Evolutionary conservation across 306 rosid species (phyloP), one percentile per base, ranked within the genome.

Genomic region (Oemleria cerasiformis): DNA sequence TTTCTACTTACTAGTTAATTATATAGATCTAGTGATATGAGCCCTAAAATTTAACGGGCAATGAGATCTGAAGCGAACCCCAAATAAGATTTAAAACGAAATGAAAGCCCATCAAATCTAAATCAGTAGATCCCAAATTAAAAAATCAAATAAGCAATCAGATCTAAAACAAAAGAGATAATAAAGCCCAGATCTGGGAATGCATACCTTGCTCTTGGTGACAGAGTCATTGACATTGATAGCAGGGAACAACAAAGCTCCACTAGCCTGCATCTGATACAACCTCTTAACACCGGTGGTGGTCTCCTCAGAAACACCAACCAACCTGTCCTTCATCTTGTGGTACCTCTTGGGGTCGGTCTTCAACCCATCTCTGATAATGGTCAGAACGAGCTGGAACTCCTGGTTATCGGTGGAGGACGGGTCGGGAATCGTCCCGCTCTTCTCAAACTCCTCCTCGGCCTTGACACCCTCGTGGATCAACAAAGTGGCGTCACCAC

Each of bases 211-310:
- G 95, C 99, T 94, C 88, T 94, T 94, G 73, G 99, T 94, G 41
- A 94, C 99, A 42, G 96, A 89, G 79, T 94, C 99, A 39, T 94
- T 94, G 56, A 94, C 99, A 66, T 94, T 94, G 61, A 94, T 94
- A 48, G 99, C 99, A 8, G 99, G 91, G 84, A 94, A 94, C 84
- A 94, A 67, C 71, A 94, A 73, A 1, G 90, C 19, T 6, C 96
- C 96, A 70, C 75, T 89, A 20, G 72, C 79, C 78, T 94, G 92
- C 99, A 91, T 94, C 87, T 94, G 99, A 65, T 91, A 94, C 12
- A 94, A 81, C 81, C 96, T 94, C 90, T 94, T 91, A n/a, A 94
- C 99, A 17, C 99, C 99, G 13, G 99, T 94, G 62, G 99, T 94
- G 56, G 99, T 94, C 78, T 94, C 99, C 80, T 94, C 99, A 0